phyloP scores from a whole-genome alignment of 805 yeast genomes.

The Diddensiella santjacobensis region DNA sequence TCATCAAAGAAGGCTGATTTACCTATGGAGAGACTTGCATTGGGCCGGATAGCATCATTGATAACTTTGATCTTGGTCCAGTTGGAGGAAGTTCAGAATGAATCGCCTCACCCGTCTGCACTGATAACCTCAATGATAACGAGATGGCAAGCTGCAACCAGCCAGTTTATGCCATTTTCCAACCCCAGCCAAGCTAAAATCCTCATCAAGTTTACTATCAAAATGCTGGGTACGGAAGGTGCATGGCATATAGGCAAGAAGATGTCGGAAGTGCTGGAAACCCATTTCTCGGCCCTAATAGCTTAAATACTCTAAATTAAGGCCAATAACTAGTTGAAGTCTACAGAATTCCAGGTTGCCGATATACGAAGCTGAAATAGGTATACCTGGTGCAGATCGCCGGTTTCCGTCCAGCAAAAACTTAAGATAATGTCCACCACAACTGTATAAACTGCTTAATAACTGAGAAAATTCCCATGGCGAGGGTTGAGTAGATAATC shows the following conservation, averaged over 20 bases:
- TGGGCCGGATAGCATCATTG: not conserved
- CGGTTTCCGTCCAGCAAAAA: too few relatives aligned
- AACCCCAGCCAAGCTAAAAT: not conserved
- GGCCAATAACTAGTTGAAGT: too few relatives aligned
- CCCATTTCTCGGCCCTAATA: not conserved
- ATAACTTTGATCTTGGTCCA: not conserved
- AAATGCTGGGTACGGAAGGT: not conserved
- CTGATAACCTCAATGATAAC: not conserved
- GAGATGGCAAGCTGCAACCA: not conserved
- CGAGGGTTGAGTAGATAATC: too few relatives aligned
- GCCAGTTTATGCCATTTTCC: not conserved
- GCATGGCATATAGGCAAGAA: slow-evolving; percentile 4
- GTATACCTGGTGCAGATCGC: too few relatives aligned
- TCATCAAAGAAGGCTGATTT: not conserved
- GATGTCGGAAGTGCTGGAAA: not conserved
- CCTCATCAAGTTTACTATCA: not conserved
- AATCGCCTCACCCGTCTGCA: not conserved
- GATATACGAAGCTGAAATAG: too few relatives aligned
- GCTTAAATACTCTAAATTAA: not conserved
- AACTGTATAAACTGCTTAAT: too few relatives aligned
- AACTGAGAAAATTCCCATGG: too few relatives aligned
- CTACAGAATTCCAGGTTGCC: too few relatives aligned
- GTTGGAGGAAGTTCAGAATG: not conserved
- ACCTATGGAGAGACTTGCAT: not conserved
- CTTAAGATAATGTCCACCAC: too few relatives aligned